A percentile compares a stretch with the other conserved stretches of the same genome.
These are phyloP conservation scores for Termitomyces sp. DNA, from an alignment of 768 basidiomycete species.

Conservation along the genomic window DNA sequence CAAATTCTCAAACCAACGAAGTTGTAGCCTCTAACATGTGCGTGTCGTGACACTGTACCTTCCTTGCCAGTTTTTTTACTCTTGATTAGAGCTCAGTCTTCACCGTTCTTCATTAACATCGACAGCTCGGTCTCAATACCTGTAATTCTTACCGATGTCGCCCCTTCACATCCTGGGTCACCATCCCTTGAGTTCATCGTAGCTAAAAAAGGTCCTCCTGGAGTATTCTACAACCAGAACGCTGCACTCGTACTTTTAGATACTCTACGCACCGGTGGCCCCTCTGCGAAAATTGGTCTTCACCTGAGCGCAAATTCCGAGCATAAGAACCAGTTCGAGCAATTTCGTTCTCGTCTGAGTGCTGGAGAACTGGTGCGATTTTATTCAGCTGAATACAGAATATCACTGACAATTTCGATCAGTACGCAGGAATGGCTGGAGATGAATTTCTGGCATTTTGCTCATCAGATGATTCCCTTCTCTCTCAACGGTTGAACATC, in stretches of 20 bases:
- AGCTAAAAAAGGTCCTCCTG: conserved; percentile 45
- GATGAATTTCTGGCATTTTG: conserved; percentile 56
- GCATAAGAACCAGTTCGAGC: conserved; percentile 46
- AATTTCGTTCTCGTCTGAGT: conserved; percentile 49
- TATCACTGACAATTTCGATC: conserved; percentile 1
- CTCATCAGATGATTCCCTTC: conserved; percentile 46
- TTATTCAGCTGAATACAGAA: not conserved
- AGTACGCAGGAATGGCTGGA: conserved; percentile 62
- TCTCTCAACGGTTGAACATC: conserved; percentile 51
- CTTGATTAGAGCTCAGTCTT: conserved; percentile 22
- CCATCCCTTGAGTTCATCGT: conserved; percentile 38
- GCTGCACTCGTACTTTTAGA: conserved; percentile 51
- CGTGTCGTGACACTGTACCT: conserved; percentile 13
- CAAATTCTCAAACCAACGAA: conserved; percentile 19
- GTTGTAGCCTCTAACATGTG: conserved; percentile 27
- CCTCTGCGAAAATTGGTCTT: conserved; percentile 45
- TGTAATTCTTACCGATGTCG: conserved; percentile 42
- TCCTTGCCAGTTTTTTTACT: conserved; percentile 9
- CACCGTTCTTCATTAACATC: conserved; percentile 47
- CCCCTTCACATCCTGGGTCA: conserved; percentile 27
- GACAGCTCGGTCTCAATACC: conserved; percentile 52
- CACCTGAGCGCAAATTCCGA: conserved; percentile 37
- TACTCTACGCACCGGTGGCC: conserved; percentile 49
- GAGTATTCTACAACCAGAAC: conserved; percentile 56
- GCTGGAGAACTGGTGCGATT: conserved; percentile 52